Conservation (phyloP, 495 filamentous ascomycete genomes). For the Darksidea phi region DNA sequence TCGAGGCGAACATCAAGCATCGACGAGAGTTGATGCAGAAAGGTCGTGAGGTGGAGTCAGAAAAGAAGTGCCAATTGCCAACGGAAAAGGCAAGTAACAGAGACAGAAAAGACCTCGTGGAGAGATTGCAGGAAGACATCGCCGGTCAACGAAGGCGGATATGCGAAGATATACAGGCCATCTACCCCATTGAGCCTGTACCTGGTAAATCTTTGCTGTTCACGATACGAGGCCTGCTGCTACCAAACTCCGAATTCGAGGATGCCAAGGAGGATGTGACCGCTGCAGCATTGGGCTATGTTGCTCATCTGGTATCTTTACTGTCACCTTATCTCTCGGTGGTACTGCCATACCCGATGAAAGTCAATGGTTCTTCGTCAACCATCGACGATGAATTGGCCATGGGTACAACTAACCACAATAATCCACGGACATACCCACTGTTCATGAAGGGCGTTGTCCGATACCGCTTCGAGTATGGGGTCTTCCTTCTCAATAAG, state of each 20-base stretch:
- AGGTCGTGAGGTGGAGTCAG: constrained; percentile 59
- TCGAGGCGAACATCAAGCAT: constrained; percentile 63
- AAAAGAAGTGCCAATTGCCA: constrained; percentile 49
- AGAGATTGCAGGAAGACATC: constrained; percentile 59
- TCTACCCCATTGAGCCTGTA: constrained; percentile 77
- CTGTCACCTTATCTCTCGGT: constrained; percentile 80
- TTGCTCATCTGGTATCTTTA: constrained; percentile 71
- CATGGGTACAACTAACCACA: constrained; percentile 38
- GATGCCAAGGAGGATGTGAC: constrained; percentile 63
- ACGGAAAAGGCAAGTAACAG: constrained; percentile 60
- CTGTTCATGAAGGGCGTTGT: constrained; percentile 74
- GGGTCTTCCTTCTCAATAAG: constrained; percentile 89
- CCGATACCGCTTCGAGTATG: constrained; percentile 89
- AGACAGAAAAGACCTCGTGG: constrained; percentile 53
- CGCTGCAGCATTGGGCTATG: constrained; percentile 79
- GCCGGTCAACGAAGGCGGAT: constrained; percentile 82
- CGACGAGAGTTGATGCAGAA: constrained; percentile 64
- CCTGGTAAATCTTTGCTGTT: constrained; percentile 66
- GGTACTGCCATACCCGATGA: constrained; percentile 77
- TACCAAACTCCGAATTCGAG: constrained; percentile 77
- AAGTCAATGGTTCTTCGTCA: constrained; percentile 67
- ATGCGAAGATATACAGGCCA: constrained; percentile 71
- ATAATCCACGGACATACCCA: constrained; percentile 49
- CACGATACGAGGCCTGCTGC: constrained; percentile 67
- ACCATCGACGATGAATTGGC: constrained; percentile 79